These are phyloP conservation scores for Aspergillus taichungensis DNA, from an alignment of 495 filamentous ascomycete genomes.

Conservation along the genomic window DNA sequence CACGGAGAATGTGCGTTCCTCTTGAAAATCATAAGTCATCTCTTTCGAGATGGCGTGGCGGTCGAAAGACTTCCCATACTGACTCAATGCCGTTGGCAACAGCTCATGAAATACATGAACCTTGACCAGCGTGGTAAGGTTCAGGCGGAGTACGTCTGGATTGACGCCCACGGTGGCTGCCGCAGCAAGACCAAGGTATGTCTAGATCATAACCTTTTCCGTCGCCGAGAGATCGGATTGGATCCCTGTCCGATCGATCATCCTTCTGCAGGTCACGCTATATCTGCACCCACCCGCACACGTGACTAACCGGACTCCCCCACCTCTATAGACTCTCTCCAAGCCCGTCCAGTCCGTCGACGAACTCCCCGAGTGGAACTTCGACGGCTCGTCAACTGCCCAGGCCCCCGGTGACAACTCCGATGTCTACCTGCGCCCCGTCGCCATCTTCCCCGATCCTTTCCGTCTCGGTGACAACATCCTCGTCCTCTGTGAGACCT, in stretches of 20 bases:
- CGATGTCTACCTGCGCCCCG: conserved; percentile 93
- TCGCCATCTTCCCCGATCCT: conserved; percentile 85
- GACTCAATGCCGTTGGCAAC: conserved; percentile 24
- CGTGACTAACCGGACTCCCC: conserved; percentile 17
- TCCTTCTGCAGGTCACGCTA: too few relatives aligned
- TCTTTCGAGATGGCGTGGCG: too few relatives aligned
- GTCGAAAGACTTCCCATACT: conserved; percentile 18
- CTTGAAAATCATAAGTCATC: conserved; percentile 9
- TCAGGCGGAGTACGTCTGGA: conserved; percentile 97
- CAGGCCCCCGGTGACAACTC: conserved; percentile 96
- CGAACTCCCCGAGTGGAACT: conserved; percentile 98
- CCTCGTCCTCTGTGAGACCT: conserved; percentile 90
- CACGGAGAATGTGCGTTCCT: conserved; percentile 56
- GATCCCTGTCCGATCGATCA: too few relatives aligned
- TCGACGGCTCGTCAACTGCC: conserved; percentile 90
- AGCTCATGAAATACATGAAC: conserved; percentile 87
- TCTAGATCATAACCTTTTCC: conserved; percentile 1
- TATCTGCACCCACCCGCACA: conserved; percentile 26
- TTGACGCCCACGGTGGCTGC: conserved; percentile 67
- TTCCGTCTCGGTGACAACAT: conserved; percentile 84
- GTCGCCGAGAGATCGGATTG: conserved; percentile 1
- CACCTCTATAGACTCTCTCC: conserved; percentile 59
- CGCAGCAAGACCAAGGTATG: conserved; percentile 91
- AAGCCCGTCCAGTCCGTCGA: conserved; percentile 54
- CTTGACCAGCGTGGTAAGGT: conserved; percentile 80